Evolutionary conservation across 1,284 basidiomycete genomes (phyloP), one percentile per base, ranked within the genome.

Genomic region (Thelephora terrestris): DNA sequence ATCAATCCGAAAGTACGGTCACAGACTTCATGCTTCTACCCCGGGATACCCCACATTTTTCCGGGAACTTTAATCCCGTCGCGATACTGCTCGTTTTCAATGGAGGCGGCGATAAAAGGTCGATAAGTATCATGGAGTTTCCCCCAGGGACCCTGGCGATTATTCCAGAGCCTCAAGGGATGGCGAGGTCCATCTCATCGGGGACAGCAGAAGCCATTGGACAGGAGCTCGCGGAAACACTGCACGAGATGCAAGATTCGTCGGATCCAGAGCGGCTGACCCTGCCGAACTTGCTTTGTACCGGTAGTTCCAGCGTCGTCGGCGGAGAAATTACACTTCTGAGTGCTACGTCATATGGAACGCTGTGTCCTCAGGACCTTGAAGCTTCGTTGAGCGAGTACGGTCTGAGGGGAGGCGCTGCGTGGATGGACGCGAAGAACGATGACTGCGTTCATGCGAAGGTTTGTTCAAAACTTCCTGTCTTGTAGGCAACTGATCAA

Each of bases 21-120:
- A 84, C 93, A 57, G 91, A 95, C 59, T 92, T 88, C 60, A 61
- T 89, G 10, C 71, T 93, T 18, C 62, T 91, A 16, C 87, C 92
- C 0, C 73, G 76, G 44, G 67, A 71, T 24, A 86, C 64, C 51
- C 90, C 91, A 1, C 85, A 91, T 62, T 86, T 84, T 60, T 67
- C 71, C 38, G 77, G 82, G 9, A 66, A 73, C 9, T 81, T 75
- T 61, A 89, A 94, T 61, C 84, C 91, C 0, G 68, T 74, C 40
- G 73, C 81, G 2, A 79, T 95, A 7, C 51, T 83, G 7, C 52
- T 76, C 23, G 51, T 79, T 4, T 69, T 69, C 1, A 74, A 76
- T 52, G 65, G 65, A 2, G 58, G 61, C 6, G 64, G 64, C 5
- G 60, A 62, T 21, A 64, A 66, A 6, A 70, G 78, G 5, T 60